phyloP scores from a whole-genome alignment of 2,329 filamentous ascomycete species.

The Talaromyces sp. region DNA sequence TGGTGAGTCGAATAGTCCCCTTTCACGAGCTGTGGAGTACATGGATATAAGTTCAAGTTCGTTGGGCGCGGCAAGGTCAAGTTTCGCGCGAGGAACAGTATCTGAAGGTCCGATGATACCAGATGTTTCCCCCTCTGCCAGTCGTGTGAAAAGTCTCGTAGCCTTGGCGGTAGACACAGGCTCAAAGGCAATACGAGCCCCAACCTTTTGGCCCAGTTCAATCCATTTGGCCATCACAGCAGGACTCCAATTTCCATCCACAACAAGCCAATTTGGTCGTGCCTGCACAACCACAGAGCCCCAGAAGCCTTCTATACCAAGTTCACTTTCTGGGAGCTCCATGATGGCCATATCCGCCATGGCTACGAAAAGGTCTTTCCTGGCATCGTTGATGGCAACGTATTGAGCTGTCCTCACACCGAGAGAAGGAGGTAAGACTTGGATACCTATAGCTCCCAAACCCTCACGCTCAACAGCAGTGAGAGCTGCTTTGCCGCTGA shows the following conservation, averaged over 20 bases:
- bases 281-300: constrained; percentile 54
- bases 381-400: constrained; percentile 78
- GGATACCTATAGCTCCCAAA: constrained; percentile 64
- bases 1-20: constrained; percentile 64
- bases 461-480: constrained; percentile 58
- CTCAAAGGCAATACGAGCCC: constrained; percentile 71
- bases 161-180: constrained; percentile 84
- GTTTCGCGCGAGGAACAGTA: constrained; percentile 59
- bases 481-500: constrained; percentile 70
- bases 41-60: constrained; percentile 75
- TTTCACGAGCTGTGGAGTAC: constrained; percentile 64
- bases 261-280: constrained; percentile 70
- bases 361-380: constrained; percentile 80
- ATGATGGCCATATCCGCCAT: constrained; percentile 96
- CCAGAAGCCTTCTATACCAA: constrained; percentile 56
- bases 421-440: constrained; percentile 50
- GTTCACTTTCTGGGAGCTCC: constrained; percentile 41
- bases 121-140: constrained; percentile 18
- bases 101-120: constrained; percentile 32
- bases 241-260: constrained; percentile 83
- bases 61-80: constrained; percentile 80
- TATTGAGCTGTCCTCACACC: constrained; percentile 80
- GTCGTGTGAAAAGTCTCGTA: constrained; percentile 57
- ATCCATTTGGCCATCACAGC: constrained; percentile 66
- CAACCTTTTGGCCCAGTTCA: constrained; percentile 53